phyloP scores from a whole-genome alignment of 345 rosid genomes.

The Conringia planisiliqua region DNA sequence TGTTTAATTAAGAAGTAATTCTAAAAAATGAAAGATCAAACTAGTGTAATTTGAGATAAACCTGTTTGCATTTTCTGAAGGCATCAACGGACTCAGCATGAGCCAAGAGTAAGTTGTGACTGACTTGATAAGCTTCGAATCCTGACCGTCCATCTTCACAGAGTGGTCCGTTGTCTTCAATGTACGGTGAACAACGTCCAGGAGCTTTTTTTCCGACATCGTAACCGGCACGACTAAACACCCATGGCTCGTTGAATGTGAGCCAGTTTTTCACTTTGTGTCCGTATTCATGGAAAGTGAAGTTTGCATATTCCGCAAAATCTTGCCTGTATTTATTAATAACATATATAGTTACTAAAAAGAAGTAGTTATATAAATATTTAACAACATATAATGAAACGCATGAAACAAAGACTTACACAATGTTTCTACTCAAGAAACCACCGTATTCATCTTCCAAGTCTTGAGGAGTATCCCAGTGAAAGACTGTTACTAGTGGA shows the following conservation, averaged over 20 bases:
- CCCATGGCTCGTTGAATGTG: constrained; percentile 39
- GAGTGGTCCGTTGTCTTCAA: neutral
- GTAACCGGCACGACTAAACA: constrained; percentile 34
- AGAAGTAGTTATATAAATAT: neutral
- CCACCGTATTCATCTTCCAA: constrained; percentile 39
- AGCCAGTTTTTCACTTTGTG: constrained; percentile 31
- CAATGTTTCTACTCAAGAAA: constrained; percentile 27
- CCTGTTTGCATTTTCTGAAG: constrained; percentile 27
- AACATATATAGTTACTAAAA: neutral
- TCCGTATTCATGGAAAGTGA: constrained; percentile 33
- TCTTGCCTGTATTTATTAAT: neutral
- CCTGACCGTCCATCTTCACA: constrained; percentile 38
- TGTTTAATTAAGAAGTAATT: neutral
- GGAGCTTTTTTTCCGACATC: constrained; percentile 34
- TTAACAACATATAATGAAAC: neutral
- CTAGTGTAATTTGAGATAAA: neutral
- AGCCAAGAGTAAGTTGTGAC: constrained; percentile 27
- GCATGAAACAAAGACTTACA: constrained; percentile 15
- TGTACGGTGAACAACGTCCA: constrained; percentile 35
- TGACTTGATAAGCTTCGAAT: constrained; percentile 34
- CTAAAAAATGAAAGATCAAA: neutral
- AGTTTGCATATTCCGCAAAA: constrained; percentile 30
- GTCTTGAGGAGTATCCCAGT: constrained; percentile 39
- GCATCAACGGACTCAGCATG: constrained; percentile 25
- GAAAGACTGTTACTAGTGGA: constrained; percentile 34